Conservation (phyloP, 306 rosid genomes). For the Sesbania bispinosa region DNA sequence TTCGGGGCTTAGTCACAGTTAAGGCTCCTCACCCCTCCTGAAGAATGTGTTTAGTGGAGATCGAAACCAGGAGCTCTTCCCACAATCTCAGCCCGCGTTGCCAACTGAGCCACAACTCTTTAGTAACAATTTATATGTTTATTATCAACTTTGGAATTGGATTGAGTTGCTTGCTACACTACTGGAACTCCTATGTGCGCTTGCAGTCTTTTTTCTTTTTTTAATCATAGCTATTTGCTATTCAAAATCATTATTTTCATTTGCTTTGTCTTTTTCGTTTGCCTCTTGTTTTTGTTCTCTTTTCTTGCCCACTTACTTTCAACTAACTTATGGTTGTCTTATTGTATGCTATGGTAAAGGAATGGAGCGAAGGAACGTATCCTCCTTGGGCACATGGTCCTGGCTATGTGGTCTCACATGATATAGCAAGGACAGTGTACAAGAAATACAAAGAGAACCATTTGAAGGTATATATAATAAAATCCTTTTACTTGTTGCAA, state of each 20-base stretch:
- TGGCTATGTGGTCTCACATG: conserved; percentile 83
- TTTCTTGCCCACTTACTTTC: neutral
- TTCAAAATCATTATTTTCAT: neutral
- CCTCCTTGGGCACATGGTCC: conserved; percentile 99
- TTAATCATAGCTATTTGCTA: neutral
- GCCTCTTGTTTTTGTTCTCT: neutral
- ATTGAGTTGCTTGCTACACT: neutral
- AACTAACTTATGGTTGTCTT: conserved; percentile 8
- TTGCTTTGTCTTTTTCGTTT: neutral
- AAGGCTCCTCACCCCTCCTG: too few species aligned
- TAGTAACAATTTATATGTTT: neutral
- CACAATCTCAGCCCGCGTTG: too few species aligned
- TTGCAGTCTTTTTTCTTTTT: neutral
- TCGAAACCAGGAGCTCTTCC: too few species aligned
- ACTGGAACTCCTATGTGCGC: neutral
- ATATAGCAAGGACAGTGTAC: conserved; percentile 73
- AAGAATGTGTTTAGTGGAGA: too few species aligned
- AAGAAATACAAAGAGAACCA: conserved; percentile 53
- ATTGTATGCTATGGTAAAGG: conserved; percentile 48
- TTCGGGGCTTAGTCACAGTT: too few species aligned
- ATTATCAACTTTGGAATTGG: neutral
- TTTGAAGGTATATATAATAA: conserved; percentile 63
- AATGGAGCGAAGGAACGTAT: conserved; percentile 79
- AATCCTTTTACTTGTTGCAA: neutral
- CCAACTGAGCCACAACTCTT: too few species aligned